phyloP scores from a whole-genome alignment of 1,284 basidiomycete species.

The Blastosporella zonata region DNA sequence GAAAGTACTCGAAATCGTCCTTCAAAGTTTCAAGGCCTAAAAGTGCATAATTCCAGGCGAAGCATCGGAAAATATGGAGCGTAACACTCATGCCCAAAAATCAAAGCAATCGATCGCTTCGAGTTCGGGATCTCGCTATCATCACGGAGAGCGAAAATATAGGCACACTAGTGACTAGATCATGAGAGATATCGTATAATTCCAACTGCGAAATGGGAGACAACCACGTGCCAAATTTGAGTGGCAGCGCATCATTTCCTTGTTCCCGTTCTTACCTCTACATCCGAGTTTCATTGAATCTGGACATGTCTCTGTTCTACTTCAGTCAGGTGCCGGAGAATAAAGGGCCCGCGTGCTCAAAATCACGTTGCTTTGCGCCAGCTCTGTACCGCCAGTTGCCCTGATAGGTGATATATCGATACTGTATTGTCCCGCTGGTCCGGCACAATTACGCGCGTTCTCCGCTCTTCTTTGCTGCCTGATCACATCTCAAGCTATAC shows the following conservation, averaged over 20 bases:
- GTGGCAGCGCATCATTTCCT: neutral
- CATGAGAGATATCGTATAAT: too few relatives aligned
- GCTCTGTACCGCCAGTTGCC: constrained; percentile 1
- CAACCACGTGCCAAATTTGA: neutral
- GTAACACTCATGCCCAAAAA: too few relatives aligned
- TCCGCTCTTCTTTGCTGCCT: neutral
- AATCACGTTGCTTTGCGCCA: neutral
- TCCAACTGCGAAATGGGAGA: neutral
- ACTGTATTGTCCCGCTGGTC: constrained; percentile 10
- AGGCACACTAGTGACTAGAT: neutral
- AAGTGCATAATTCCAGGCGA: too few relatives aligned
- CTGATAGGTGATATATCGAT: constrained; percentile 6
- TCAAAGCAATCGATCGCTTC: too few relatives aligned
- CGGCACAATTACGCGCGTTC: neutral
- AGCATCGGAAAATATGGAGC: too few relatives aligned
- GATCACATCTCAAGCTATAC: neutral
- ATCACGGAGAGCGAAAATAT: neutral
- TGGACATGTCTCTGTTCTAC: neutral
- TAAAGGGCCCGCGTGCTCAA: constrained; percentile 4
- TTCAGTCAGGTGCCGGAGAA: constrained; percentile 5
- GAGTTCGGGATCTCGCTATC: too few relatives aligned
- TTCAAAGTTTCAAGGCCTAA: too few relatives aligned
- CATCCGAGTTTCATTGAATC: constrained; percentile 1
- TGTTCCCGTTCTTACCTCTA: neutral
- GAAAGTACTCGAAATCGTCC: too few relatives aligned